phyloP scores from a whole-genome alignment of 2,329 filamentous ascomycete species.

The Pleoardoris graminearum region DNA sequence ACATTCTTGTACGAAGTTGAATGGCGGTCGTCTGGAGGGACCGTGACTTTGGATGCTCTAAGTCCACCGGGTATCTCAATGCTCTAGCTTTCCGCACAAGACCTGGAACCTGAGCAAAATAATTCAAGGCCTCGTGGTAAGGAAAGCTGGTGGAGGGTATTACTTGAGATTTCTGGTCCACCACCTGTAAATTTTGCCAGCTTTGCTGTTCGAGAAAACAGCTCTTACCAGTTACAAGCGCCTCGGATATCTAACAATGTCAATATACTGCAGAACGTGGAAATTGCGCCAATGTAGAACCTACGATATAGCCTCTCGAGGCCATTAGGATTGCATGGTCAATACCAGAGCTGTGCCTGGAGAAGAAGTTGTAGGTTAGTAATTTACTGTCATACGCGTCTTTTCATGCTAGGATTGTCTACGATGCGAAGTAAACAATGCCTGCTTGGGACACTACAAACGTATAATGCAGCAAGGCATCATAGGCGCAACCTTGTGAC shows the following conservation, averaged over 20 bases:
- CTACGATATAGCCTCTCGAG: conserved; percentile 4
- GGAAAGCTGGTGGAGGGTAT: neutral
- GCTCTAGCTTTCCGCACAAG: neutral
- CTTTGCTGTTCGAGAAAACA: conserved; percentile 1
- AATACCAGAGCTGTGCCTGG: conserved; percentile 5
- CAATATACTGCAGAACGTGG: neutral
- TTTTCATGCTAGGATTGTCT: no score
- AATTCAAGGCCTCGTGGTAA: conserved; percentile 2
- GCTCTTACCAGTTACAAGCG: neutral
- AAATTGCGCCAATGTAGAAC: neutral
- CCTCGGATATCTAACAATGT: conserved; percentile 4
- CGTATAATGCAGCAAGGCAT: neutral
- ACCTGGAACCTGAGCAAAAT: conserved; percentile 2
- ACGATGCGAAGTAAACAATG: no score
- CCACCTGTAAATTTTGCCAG: neutral
- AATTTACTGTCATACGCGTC: neutral
- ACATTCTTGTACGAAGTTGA: neutral
- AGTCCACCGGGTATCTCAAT: neutral
- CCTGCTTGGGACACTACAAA: no score
- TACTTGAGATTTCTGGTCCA: neutral
- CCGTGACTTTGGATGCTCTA: neutral
- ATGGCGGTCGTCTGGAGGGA: neutral
- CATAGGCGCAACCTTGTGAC: neutral
- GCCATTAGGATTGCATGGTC: conserved; percentile 6
- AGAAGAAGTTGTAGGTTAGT: neutral